These are phyloP conservation scores for Aspergillus conjunctus DNA, from an alignment of 495 filamentous ascomycete species.

Conservation along the genomic window DNA sequence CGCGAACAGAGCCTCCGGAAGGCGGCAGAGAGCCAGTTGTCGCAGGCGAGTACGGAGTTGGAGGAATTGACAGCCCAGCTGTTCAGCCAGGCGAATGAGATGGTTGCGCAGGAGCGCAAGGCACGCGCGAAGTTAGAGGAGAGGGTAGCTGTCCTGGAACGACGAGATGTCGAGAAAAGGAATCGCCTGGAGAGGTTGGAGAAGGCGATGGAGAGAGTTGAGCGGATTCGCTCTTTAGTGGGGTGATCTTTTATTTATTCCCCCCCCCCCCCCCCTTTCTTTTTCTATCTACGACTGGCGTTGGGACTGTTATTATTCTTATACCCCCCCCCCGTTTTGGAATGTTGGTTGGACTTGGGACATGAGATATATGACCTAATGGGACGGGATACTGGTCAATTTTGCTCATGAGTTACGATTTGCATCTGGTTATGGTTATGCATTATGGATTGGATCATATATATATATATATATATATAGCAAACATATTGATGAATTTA, in stretches of 20 bases:
- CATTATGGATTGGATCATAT: conserved; percentile 7
- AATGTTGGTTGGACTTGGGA: not conserved
- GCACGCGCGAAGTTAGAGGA: conserved; percentile 79
- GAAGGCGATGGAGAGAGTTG: conserved; percentile 73
- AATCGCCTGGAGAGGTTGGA: conserved; percentile 73
- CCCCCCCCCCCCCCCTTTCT: conserved; percentile 13
- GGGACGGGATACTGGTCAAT: not conserved
- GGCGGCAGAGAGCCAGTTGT: conserved; percentile 72
- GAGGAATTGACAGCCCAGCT: conserved; percentile 86
- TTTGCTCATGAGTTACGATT: not conserved
- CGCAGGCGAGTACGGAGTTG: conserved; percentile 73
- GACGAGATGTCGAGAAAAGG: conserved; percentile 70
- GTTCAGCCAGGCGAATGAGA: conserved; percentile 95
- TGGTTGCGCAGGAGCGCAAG: conserved; percentile 88
- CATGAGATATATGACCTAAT: not conserved
- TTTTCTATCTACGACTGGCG: conserved; percentile 2
- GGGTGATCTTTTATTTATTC: conserved; percentile 26
- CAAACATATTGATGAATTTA: not conserved
- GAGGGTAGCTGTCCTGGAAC: conserved; percentile 67
- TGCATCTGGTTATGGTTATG: conserved; percentile 8
- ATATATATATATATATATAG: not conserved
- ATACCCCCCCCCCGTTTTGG: conserved; percentile 10
- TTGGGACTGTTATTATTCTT: not conserved
- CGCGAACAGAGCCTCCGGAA: conserved; percentile 71
- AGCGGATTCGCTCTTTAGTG: conserved; percentile 74